phyloP scores from a whole-genome alignment of 2,329 filamentous ascomycete species.

The Acarospora socialis region DNA sequence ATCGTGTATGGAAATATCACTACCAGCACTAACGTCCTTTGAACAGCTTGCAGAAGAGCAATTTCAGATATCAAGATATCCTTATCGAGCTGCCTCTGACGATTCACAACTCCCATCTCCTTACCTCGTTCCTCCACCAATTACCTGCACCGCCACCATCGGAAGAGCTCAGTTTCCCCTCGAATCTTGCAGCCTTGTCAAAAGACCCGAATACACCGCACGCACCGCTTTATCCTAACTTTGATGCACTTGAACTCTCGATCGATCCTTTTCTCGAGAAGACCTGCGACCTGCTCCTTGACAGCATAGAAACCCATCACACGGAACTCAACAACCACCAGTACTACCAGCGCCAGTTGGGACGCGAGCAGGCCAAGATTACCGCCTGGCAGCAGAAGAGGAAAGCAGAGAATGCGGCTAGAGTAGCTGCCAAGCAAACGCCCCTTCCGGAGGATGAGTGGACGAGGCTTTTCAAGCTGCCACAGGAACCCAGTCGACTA shows the following conservation, averaged over 20 bases:
- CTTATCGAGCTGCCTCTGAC: constrained; percentile 76
- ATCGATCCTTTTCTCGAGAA: constrained; percentile 98
- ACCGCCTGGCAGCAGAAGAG: constrained; percentile 92
- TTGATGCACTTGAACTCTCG: constrained; percentile 77
- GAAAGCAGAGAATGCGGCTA: constrained; percentile 83
- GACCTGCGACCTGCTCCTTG: constrained; percentile 88
- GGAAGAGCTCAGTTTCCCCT: constrained; percentile 58
- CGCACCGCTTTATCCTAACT: constrained; percentile 67
- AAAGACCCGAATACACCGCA: constrained; percentile 44
- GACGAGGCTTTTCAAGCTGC: constrained; percentile 96
- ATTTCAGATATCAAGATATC: constrained; percentile 86
- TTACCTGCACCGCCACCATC: constrained; percentile 52
- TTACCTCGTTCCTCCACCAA: constrained; percentile 91
- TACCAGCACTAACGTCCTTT: constrained; percentile 16
- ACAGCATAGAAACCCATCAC: constrained; percentile 95
- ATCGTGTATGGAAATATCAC: constrained; percentile 11
- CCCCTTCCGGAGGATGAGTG: constrained; percentile 92
- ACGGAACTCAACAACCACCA: constrained; percentile 99
- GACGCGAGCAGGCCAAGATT: constrained; percentile 92
- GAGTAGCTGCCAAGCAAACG: constrained; percentile 73
- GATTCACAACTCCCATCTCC: constrained; percentile 93
- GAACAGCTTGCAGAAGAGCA: constrained; percentile 77
- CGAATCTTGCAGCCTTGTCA: constrained; percentile 64
- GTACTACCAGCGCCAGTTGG: constrained; percentile 86
- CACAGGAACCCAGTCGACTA: constrained; percentile 79